Conservation (phyloP, 1,284 basidiomycete species). For the Porphyrellus sp. region DNA sequence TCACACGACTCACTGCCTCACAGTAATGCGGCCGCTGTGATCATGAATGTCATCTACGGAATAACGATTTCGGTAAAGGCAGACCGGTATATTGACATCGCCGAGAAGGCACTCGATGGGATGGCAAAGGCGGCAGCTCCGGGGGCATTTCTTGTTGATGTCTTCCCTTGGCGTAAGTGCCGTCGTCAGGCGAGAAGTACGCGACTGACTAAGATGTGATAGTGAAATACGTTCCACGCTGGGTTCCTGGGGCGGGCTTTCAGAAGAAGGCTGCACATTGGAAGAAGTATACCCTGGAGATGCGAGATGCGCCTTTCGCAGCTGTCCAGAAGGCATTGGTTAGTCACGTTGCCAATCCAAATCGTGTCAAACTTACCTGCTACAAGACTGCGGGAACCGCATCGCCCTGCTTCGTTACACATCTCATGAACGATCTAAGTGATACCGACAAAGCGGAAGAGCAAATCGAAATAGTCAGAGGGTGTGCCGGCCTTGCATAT, state of each 20-base stretch:
- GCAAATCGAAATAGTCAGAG: conserved; percentile 28
- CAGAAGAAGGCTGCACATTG: conserved; percentile 31
- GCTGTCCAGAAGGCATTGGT: conserved; percentile 30
- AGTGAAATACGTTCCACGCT: conserved; percentile 33
- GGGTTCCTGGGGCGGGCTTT: conserved; percentile 36
- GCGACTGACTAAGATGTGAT: conserved; percentile 9
- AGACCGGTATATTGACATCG: conserved; percentile 38
- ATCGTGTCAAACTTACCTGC: conserved; percentile 3
- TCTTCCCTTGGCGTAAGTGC: conserved; percentile 34
- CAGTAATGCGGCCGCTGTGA: conserved; percentile 42
- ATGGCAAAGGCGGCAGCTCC: conserved; percentile 38
- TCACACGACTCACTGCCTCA: background rate
- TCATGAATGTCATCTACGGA: conserved; percentile 40
- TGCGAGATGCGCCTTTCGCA: conserved; percentile 32
- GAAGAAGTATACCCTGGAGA: conserved; percentile 31
- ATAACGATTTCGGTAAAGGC: conserved; percentile 35
- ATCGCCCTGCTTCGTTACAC: conserved; percentile 32
- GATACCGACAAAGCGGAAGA: conserved; percentile 13
- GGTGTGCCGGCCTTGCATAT: conserved; percentile 35
- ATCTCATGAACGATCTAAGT: conserved; percentile 25
- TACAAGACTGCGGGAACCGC: conserved; percentile 28
- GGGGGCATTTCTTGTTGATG: conserved; percentile 39
- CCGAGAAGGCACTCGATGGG: conserved; percentile 38
- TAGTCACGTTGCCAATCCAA: background rate
- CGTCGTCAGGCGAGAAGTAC: background rate